Conservation (phyloP, 2,329 filamentous ascomycete genomes). For the Thielaviopsis euricoi region DNA sequence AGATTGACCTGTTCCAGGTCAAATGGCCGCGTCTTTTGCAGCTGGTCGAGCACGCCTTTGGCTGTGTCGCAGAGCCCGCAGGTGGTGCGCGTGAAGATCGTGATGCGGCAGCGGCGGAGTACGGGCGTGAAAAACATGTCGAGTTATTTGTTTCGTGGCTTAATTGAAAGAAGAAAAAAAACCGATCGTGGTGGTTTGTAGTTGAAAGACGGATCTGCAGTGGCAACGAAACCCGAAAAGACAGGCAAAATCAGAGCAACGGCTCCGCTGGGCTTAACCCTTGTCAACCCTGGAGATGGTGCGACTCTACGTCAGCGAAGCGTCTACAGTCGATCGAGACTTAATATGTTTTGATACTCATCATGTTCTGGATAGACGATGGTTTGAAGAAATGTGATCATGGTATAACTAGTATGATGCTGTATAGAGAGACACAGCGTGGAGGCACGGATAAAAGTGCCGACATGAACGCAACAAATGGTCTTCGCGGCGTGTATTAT, state of each 20-base stretch:
- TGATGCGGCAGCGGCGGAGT: slow-evolving; percentile 46
- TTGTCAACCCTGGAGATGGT: neutral
- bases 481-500: neutral
- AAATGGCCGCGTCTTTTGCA: slow-evolving; percentile 37
- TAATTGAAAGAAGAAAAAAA: no score
- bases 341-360: neutral
- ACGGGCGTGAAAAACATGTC: slow-evolving; percentile 34
- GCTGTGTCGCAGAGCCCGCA: slow-evolving; percentile 57
- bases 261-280: neutral
- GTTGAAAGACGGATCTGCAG: neutral
- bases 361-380: neutral
- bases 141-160: neutral
- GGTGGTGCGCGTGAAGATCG: slow-evolving; percentile 55
- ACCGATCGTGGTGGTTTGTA: neutral
- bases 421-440: neutral
- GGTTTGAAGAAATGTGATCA: neutral
- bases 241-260: no score
- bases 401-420: neutral
- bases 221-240: no score
- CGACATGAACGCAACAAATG: neutral
- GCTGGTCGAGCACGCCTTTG: slow-evolving; percentile 43
- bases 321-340: neutral
- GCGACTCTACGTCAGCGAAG: neutral
- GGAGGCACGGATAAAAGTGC: neutral
- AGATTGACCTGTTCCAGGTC: slow-evolving; percentile 55